phyloP scores from a whole-genome alignment of 164 flowering plant genomes.

The Stephania yunnanensis region DNA sequence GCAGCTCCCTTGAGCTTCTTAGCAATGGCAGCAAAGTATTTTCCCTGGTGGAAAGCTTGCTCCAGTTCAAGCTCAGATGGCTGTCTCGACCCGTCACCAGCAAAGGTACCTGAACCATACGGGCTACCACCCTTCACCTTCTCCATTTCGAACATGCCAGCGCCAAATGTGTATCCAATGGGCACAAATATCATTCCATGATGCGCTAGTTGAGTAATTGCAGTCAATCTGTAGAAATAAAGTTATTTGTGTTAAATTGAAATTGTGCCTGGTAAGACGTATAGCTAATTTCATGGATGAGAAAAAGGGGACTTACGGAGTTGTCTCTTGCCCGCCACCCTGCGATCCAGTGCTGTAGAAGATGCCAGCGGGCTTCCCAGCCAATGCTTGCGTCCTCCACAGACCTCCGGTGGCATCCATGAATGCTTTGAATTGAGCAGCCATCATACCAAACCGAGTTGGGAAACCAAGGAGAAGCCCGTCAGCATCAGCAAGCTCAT shows the following conservation, averaged over 20 bases:
- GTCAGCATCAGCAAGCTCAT: slow-evolving; percentile 79
- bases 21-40: slow-evolving; percentile 61
- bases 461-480: slow-evolving; percentile 86
- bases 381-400: slow-evolving; percentile 77
- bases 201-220: slow-evolving; percentile 82
- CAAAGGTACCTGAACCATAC: slow-evolving; percentile 83
- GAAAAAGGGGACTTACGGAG: slow-evolving; percentile 47
- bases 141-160: slow-evolving; percentile 93
- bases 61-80: slow-evolving; percentile 69
- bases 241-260: not conserved
- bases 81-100: slow-evolving; percentile 83
- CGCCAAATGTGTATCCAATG: slow-evolving; percentile 89
- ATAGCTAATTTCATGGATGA: not conserved
- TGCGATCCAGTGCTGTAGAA: slow-evolving; percentile 87
- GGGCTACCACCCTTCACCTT: slow-evolving; percentile 89
- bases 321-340: slow-evolving; percentile 92
- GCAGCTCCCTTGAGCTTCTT: slow-evolving; percentile 71
- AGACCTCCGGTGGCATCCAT: slow-evolving; percentile 81
- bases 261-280: not conserved
- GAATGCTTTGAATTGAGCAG: slow-evolving; percentile 90
- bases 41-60: slow-evolving; percentile 86
- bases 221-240: slow-evolving; percentile 53
- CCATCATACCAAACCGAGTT: slow-evolving; percentile 91
- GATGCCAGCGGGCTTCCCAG: slow-evolving; percentile 89
- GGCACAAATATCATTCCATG: slow-evolving; percentile 91